Percentiles rank a stretch among this genome's conserved stretches.
Evolutionary conservation across 2,329 filamentous ascomycete species (phyloP).

Genomic region (Ophiosphaerella herpotricha): DNA sequence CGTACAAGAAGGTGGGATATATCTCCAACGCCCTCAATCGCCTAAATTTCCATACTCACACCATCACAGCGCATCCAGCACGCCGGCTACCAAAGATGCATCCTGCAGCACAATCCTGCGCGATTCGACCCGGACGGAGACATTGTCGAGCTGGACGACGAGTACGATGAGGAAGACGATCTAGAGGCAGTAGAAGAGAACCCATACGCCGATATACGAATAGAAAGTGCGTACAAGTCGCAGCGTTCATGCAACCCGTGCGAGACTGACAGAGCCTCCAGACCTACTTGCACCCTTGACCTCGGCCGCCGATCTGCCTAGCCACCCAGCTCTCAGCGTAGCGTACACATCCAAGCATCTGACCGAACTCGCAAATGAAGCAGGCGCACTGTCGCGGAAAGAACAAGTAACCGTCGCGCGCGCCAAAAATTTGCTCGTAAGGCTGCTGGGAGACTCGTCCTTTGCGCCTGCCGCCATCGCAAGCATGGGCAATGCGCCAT

Average conservation of each 20-base stretch:
- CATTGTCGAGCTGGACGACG: constrained; percentile 73
- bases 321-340: constrained; percentile 73
- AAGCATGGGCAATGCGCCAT: constrained; percentile 49
- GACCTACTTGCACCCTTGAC: constrained; percentile 77
- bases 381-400: constrained; percentile 71
- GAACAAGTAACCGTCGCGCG: constrained; percentile 75
- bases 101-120: constrained; percentile 74
- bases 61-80: constrained; percentile 69
- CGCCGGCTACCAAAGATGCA: constrained; percentile 71
- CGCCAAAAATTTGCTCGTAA: constrained; percentile 73
- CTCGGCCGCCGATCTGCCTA: constrained; percentile 72
- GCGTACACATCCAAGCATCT: constrained; percentile 77
- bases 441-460: constrained; percentile 74
- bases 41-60: constrained; percentile 15
- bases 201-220: constrained; percentile 71
- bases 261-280: constrained; percentile 38
- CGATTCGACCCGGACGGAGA: constrained; percentile 79
- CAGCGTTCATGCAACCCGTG: too few species aligned
- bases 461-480: constrained; percentile 63
- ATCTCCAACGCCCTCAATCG: constrained; percentile 3
- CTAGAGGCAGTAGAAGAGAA: constrained; percentile 69
- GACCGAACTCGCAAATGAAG: constrained; percentile 71
- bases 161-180: constrained; percentile 67
- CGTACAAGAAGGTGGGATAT: constrained; percentile 70
- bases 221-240: constrained; percentile 64